Conservation (phyloP, 2,329 filamentous ascomycete genomes). For the Aspergillus tamarii region DNA sequence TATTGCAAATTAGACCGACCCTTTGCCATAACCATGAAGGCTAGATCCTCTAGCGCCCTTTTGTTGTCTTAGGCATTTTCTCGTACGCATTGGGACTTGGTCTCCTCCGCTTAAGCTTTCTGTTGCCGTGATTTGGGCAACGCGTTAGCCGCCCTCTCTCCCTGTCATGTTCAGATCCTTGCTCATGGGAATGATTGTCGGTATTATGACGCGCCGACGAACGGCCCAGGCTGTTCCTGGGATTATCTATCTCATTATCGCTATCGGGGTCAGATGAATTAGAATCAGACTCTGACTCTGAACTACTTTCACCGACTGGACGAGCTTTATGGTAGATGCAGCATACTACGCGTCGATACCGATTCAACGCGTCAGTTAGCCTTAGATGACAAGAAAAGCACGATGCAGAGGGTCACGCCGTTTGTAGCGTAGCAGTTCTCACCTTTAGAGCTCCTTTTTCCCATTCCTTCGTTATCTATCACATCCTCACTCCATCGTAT, state of each 20-base stretch:
- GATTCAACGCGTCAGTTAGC: conserved; percentile 85
- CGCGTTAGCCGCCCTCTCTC: conserved; percentile 19
- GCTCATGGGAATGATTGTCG: conserved; percentile 8
- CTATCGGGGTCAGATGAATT: conserved; percentile 57
- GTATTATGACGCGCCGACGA: background rate
- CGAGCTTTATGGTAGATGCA: conserved; percentile 95
- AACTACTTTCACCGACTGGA: conserved; percentile 77
- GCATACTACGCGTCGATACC: conserved; percentile 68
- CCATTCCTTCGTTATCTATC: conserved; percentile 92
- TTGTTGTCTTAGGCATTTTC: conserved; percentile 43
- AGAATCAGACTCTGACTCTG: conserved; percentile 56
- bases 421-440: conserved; percentile 20
- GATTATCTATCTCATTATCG: conserved; percentile 38
- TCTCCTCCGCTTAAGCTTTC: conserved; percentile 36
- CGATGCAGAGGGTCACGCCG: background rate
- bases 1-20: no score
- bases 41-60: conserved; percentile 14
- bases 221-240: conserved; percentile 5
- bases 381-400: background rate
- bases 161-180: conserved; percentile 22
- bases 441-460: conserved; percentile 95
- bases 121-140: conserved; percentile 21
- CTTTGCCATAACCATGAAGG: background rate
- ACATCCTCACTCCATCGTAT: conserved; percentile 95
- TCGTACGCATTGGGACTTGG: conserved; percentile 53